Evolutionary conservation across 2,329 filamentous ascomycete genomes (phyloP).

Genomic region (Colletotrichum australisinense): DNA sequence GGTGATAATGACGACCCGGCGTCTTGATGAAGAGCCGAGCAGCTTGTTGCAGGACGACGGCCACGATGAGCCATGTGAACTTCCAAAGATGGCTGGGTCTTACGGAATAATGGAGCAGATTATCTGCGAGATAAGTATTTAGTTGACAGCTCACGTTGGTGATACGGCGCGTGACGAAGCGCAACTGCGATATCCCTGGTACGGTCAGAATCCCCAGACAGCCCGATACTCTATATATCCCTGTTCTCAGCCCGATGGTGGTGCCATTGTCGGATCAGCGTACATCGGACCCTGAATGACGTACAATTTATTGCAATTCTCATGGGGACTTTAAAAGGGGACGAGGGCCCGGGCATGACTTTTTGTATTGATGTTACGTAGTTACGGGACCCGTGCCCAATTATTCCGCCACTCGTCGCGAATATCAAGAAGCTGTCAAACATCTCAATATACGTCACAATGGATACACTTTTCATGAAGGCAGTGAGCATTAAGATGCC

Average conservation of each 20-base stretch:
- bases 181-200: neutral
- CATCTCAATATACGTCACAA: neutral
- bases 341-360: conserved; percentile 21
- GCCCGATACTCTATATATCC: neutral
- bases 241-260: neutral
- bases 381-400: neutral
- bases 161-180: neutral
- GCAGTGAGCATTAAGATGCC: neutral
- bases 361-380: neutral
- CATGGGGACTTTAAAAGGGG: neutral
- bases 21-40: neutral
- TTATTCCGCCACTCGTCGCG: neutral
- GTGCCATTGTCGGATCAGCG: neutral
- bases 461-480: neutral
- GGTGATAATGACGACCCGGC: neutral
- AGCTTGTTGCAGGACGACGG: neutral
- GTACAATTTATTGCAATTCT: neutral
- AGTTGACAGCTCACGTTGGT: neutral
- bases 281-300: neutral
- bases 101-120: neutral
- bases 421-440: neutral
- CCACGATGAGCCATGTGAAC: neutral
- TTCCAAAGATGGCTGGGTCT: neutral
- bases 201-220: neutral
- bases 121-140: neutral